A percentile compares a stretch with the other conserved stretches of the same genome.
Evolutionary conservation across 2,329 filamentous ascomycete genomes (phyloP).

Genomic region (Leptographium galeiforme): DNA sequence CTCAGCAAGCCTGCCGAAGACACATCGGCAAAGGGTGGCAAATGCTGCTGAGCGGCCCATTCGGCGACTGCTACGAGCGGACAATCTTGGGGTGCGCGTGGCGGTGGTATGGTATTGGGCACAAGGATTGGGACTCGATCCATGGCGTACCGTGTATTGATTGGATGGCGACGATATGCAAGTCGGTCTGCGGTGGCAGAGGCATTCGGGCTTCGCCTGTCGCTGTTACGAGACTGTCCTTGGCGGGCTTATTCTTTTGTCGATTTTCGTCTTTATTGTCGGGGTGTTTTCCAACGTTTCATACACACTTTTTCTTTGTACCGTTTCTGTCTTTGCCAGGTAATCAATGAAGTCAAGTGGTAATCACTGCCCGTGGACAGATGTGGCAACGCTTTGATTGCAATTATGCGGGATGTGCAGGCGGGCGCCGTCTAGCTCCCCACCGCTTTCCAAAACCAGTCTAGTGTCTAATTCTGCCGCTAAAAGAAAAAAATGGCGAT

Average conservation of each 20-base stretch:
- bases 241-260: constrained; percentile 1
- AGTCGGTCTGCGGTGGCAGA: not conserved
- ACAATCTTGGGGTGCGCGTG: not conserved
- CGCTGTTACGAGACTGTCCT: not conserved
- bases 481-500: constrained; percentile 6
- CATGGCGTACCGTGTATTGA: constrained; percentile 7
- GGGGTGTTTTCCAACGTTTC: not conserved
- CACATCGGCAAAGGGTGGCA: constrained; percentile 59
- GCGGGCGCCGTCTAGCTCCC: not conserved
- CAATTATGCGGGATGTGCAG: too few species aligned
- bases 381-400: too few species aligned
- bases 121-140: constrained; percentile 5
- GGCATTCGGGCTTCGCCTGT: not conserved
- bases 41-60: constrained; percentile 54
- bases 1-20: constrained; percentile 77
- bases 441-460: constrained; percentile 2
- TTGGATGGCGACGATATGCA: constrained; percentile 4
- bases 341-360: not conserved
- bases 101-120: constrained; percentile 2
- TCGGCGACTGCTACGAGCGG: not conserved
- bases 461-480: constrained; percentile 1
- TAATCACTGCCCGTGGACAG: not conserved
- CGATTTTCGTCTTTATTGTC: not conserved
- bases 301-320: not conserved
- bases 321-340: not conserved